phyloP scores from a whole-genome alignment of 805 yeast species.

The Lachancea cidri region DNA sequence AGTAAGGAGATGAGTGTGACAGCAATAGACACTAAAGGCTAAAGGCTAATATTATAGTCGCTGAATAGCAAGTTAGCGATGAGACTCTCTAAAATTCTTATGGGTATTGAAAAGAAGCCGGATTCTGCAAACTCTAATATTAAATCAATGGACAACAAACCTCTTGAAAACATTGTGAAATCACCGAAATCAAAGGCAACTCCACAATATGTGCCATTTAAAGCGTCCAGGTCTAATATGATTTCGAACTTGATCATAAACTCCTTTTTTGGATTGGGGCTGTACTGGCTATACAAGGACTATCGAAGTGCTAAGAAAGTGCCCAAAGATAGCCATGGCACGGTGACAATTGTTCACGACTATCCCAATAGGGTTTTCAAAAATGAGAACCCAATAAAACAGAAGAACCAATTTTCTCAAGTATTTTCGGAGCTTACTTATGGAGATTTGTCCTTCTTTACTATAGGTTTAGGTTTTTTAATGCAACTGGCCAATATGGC shows the following conservation, averaged over 20 bases:
- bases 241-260: constrained; percentile 15
- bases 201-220: constrained; percentile 13
- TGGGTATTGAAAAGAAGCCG: not conserved
- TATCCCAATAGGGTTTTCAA: constrained; percentile 15
- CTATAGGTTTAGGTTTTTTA: constrained; percentile 21
- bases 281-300: constrained; percentile 20
- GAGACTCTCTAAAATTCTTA: not conserved
- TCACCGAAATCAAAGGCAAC: constrained; percentile 4
- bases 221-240: constrained; percentile 12
- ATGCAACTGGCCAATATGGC: constrained; percentile 19
- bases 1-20: not conserved
- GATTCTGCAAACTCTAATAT: constrained; percentile 5
- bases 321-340: constrained; percentile 10
- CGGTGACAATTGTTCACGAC: constrained; percentile 14
- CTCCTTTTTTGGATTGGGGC: constrained; percentile 17
- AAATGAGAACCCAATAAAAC: constrained; percentile 6
- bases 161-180: constrained; percentile 1
- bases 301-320: constrained; percentile 10
- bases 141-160: constrained; percentile 5
- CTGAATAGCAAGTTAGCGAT: too few relatives aligned
- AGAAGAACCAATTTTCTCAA: constrained; percentile 3
- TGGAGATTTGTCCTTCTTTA: constrained; percentile 18
- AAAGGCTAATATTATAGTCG: too few relatives aligned
- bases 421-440: constrained; percentile 15
- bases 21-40: too few relatives aligned